These are phyloP conservation scores for Clitopilus passeckerianus DNA, from an alignment of 768 basidiomycete genomes.

Conservation along the genomic window DNA sequence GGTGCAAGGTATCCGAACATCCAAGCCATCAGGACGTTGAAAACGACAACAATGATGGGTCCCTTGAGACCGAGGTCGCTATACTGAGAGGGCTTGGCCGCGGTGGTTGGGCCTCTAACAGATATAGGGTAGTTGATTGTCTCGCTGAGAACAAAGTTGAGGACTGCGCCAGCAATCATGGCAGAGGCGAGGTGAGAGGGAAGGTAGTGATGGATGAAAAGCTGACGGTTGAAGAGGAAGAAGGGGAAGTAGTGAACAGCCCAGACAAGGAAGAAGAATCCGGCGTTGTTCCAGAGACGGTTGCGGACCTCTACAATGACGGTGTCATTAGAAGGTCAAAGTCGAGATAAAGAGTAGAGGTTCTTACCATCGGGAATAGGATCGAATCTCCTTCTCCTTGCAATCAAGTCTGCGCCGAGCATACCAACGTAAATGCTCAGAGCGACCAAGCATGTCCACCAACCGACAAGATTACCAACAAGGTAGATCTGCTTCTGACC, in stretches of 20 bases:
- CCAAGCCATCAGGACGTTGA: conserved; percentile 54
- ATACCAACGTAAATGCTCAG: conserved; percentile 89
- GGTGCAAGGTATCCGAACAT: conserved; percentile 79
- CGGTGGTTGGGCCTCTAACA: conserved; percentile 61
- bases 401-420: conserved; percentile 83
- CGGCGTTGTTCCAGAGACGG: conserved; percentile 90
- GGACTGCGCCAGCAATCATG: conserved; percentile 85
- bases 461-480: conserved; percentile 89
- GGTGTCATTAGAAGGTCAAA: not conserved
- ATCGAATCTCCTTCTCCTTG: conserved; percentile 76
- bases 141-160: conserved; percentile 88
- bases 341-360: not conserved
- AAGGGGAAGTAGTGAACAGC: conserved; percentile 94
- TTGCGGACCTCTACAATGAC: conserved; percentile 73
- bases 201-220: conserved; percentile 97
- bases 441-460: conserved; percentile 90
- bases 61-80: conserved; percentile 80
- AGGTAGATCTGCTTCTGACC: conserved; percentile 92
- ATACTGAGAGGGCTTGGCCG: conserved; percentile 47
- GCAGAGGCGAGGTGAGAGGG: conserved; percentile 94
- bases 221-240: conserved; percentile 95
- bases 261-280: conserved; percentile 96
- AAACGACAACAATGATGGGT: conserved; percentile 54
- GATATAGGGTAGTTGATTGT: conserved; percentile 91
- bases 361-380: conserved; percentile 85